phyloP scores from a whole-genome alignment of 441 rosid species.

The Arabidopsis lyrata region DNA sequence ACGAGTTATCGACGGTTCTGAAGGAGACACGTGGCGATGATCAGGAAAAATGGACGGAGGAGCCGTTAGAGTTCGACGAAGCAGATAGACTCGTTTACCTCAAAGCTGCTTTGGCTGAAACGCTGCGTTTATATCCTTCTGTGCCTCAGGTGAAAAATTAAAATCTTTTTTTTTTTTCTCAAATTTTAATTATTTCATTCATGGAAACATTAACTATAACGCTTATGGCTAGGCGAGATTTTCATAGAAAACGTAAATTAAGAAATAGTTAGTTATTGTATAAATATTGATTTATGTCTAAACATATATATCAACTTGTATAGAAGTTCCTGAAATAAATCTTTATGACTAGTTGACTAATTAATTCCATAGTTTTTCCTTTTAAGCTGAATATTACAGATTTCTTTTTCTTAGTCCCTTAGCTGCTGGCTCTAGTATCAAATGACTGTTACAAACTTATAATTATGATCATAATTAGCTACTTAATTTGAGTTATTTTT shows the following conservation, averaged over 20 bases:
- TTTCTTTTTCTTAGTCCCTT: not conserved
- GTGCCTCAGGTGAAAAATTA: conserved; percentile 59
- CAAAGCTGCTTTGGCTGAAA: conserved; percentile 89
- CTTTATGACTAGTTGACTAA: conserved; percentile 14
- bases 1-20: conserved; percentile 65
- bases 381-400: conserved; percentile 3
- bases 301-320: not conserved
- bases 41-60: conserved; percentile 66
- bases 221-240: conserved; percentile 21
- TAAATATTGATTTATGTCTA: not conserved
- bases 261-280: not conserved
- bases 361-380: conserved; percentile 5
- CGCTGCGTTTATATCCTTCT: conserved; percentile 89
- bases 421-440: conserved; percentile 20
- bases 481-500: conserved; percentile 22
- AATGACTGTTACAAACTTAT: conserved; percentile 21
- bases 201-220: conserved; percentile 5
- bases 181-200: not conserved
- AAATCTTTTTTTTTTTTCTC: not conserved
- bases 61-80: conserved; percentile 82
- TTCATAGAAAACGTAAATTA: not conserved
- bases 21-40: conserved; percentile 75
- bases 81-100: conserved; percentile 81
- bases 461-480: not conserved
- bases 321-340: conserved; percentile 17